phyloP scores from a whole-genome alignment of 1,139 yeast genomes.

The Geotrichum restrictum region DNA sequence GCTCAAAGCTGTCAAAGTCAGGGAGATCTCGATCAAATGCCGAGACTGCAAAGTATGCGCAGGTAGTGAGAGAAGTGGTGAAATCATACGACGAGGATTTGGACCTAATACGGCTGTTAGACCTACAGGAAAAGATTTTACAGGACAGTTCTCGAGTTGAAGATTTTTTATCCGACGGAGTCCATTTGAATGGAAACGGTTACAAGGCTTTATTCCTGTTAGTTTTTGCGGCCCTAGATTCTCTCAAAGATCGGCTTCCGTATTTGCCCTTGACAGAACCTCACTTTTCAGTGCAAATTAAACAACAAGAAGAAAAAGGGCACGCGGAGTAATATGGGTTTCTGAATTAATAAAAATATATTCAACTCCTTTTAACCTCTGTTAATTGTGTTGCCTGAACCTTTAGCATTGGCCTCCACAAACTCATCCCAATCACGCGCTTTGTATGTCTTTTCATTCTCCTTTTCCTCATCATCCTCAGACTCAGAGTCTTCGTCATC shows the following conservation, averaged over 20 bases:
- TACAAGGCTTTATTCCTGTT: conserved; percentile 16
- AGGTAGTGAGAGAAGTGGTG: conserved; percentile 5
- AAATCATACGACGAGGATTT: neutral
- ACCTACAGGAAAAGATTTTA: conserved; percentile 10
- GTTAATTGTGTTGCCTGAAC: conserved; percentile 86
- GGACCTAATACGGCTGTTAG: conserved; percentile 8
- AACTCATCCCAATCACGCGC: conserved; percentile 91
- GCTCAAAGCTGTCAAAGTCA: conserved; percentile 17
- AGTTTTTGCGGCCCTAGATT: conserved; percentile 1
- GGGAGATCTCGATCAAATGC: conserved; percentile 19
- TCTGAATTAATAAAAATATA: neutral
- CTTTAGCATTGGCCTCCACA: conserved; percentile 73
- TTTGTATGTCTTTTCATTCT: conserved; percentile 54
- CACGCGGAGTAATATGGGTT: too few relatives aligned
- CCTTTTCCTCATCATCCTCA: conserved; percentile 38
- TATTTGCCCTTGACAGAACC: conserved; percentile 19
- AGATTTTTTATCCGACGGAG: conserved; percentile 19
- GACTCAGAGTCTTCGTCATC: conserved; percentile 52
- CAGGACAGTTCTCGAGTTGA: conserved; percentile 9
- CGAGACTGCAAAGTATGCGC: conserved; percentile 14
- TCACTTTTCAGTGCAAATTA: conserved; percentile 16
- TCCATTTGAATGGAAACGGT: conserved; percentile 22
- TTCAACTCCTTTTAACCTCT: conserved; percentile 7
- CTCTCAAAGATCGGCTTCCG: neutral
- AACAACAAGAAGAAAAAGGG: neutral